Base-by-base conservation (phyloP, 2,329 filamentous ascomycete genomes). In the Rhexocercosporidium sp. region DNA sequence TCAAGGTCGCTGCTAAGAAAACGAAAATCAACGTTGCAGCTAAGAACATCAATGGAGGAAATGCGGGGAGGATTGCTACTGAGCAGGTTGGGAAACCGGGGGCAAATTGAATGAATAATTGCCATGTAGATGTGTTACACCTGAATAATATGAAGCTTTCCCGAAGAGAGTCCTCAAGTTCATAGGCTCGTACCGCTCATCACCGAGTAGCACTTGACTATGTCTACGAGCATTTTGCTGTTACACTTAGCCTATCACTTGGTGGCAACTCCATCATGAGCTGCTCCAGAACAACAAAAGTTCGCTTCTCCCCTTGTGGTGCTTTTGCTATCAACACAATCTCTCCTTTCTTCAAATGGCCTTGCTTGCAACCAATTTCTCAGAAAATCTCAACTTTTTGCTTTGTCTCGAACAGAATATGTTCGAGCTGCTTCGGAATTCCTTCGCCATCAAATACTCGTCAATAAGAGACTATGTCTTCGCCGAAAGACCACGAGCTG, bases 11-110 rank as follows among this genome's bases (percentile, higher is more conserved):
- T 4, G 25, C 60, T 14, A 12, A 16, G 14, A 51, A 62, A 11
- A 46, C 60, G 44, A 62, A 62, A 25, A 53, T 37, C 18, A 62
- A 62, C 20, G 60, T 62, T 62, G 18, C 46, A 3, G 60, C 60
- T 8, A 53, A 53, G 46, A 53, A 53, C 18, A 46, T 62, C 18
- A 39, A 5, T 20, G 60, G 60, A 37, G 60, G 60, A 53, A 34
- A 22, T 11, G 18, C 34, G 1, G 60, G 60, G 6, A 46, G 29
- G 20, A 53, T 62, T 9, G 20, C 60, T 18, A 62, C 29, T 16
- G 39, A 62, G 47, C 60, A 62, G 46, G 60, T 62, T 25, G 60
- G 57, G 1, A 46, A 60, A n/a, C 57, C 47, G 31, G 12, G 18
- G 20, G 44, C 44, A 22, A 47, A 47, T 22, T 47, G 8, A 47